These are phyloP conservation scores for Xanthoconium stramineum DNA, from an alignment of 768 basidiomycete genomes.

Conservation along the genomic window DNA sequence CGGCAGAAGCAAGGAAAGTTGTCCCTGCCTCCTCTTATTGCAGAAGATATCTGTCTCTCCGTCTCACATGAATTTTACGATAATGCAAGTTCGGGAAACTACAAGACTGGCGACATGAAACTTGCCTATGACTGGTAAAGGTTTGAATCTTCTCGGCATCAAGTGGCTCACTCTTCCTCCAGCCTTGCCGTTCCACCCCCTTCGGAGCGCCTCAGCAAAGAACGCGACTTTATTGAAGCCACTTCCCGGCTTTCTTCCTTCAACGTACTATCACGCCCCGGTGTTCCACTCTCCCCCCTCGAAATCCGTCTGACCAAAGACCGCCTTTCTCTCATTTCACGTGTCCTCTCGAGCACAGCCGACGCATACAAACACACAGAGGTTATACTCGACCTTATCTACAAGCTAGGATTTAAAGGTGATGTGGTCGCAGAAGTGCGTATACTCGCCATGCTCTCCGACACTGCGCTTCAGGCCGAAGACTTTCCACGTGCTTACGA, in stretches of 20 bases:
- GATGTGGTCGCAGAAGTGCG: slow-evolving; percentile 78
- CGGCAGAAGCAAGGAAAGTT: slow-evolving; percentile 44
- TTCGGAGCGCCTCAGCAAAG: slow-evolving; percentile 58
- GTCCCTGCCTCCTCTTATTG: slow-evolving; percentile 42
- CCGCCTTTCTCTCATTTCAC: slow-evolving; percentile 81
- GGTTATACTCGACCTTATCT: slow-evolving; percentile 84
- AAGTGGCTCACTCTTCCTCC: slow-evolving; percentile 10
- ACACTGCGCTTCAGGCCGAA: slow-evolving; percentile 78
- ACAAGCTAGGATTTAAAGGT: slow-evolving; percentile 78
- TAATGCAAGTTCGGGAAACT: slow-evolving; percentile 89
- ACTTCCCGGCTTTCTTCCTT: slow-evolving; percentile 95
- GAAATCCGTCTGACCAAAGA: slow-evolving; percentile 93
- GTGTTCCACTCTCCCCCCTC: slow-evolving; percentile 80
- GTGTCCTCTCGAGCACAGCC: slow-evolving; percentile 76
- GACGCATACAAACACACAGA: slow-evolving; percentile 92
- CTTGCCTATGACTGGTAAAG: slow-evolving; percentile 90
- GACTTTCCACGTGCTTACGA: slow-evolving; percentile 77
- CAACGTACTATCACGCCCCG: slow-evolving; percentile 71
- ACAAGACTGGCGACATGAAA: slow-evolving; percentile 94
- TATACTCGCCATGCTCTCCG: slow-evolving; percentile 85
- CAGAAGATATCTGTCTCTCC: slow-evolving; percentile 79
- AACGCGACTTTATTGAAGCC: slow-evolving; percentile 95
- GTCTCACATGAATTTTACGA: slow-evolving; percentile 92
- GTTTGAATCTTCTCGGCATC: neutral
- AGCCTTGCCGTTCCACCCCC: slow-evolving; percentile 75